Conservation (phyloP, 2,329 filamentous ascomycete species). For the Cryphonectria naterciae region DNA sequence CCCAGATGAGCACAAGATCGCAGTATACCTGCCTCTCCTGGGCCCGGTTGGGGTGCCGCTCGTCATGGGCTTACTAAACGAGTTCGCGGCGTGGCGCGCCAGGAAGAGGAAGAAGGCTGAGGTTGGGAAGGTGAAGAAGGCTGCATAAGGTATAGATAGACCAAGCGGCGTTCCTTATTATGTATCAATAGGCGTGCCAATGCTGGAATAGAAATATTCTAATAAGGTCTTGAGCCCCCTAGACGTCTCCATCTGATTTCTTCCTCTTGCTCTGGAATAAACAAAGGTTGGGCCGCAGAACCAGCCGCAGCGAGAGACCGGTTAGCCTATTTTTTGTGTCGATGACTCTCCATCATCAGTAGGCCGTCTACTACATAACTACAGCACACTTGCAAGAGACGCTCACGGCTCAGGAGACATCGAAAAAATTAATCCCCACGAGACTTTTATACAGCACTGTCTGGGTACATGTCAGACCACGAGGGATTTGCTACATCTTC, state of each 20-base stretch:
- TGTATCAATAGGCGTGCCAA: background rate
- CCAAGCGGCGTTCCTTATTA: background rate
- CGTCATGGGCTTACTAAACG: conserved; percentile 80
- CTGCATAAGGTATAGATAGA: conserved; percentile 21
- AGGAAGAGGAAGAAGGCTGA: conserved; percentile 50
- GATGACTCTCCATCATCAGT: no score
- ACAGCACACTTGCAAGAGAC: no score
- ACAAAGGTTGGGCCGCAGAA: no score
- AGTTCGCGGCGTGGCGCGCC: conserved; percentile 68
- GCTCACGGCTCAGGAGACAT: no score
- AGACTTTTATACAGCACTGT: background rate
- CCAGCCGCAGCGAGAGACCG: no score
- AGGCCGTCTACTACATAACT: no score
- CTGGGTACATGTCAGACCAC: background rate
- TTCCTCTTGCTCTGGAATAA: background rate
- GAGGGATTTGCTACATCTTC: conserved; percentile 12
- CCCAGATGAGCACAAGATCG: conserved; percentile 96
- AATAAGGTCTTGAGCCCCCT: background rate
- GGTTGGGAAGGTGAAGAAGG: conserved; percentile 39
- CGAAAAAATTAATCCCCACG: no score
- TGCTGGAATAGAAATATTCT: background rate
- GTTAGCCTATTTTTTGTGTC: no score
- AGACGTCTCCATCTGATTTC: no score
- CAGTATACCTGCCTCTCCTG: conserved; percentile 89
- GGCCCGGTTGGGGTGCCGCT: conserved; percentile 91